Evolutionary conservation across 345 rosid genomes (phyloP), one percentile per base, ranked within the genome.

Genomic region (Populus tremula): DNA sequence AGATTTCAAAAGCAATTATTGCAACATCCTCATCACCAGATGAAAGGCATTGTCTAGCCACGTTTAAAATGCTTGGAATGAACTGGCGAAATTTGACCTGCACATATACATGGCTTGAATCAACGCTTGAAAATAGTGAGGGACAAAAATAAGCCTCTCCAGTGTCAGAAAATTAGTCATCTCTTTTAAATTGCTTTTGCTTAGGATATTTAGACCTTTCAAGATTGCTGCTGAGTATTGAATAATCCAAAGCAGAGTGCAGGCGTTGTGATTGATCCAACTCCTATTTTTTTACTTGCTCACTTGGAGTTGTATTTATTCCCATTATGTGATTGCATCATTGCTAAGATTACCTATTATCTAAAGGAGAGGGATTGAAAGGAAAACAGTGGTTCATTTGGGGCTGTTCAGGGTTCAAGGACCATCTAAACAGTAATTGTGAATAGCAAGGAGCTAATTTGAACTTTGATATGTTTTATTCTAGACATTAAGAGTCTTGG

Each of bases 11-110:
- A 69, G 99, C 98, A 87, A 96, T 89, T 56, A 94, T 82, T 63
- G 99, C 98, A 82, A 96, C 94, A 86, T 94, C 98, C 91, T 96
- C 98, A 36, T 92, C 98, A 31, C 97, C 99, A 64, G 91, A 88
- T 73, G 92, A 92, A 82, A 96, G 89, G 84, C 95, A 93, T 75
- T 92, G 95, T 74, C 96, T 92, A 78, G 99, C 88, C 20, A 96
- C 97, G 84, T 89, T 89, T 82, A 96, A 91, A 85, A 96, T 96
- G 89, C 98, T 90, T 54, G 99, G 99, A 78, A 96, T 91, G 80
- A 96, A 96, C 63, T 91, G 98, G 72, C 98, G 93, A 87, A 96
- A 96, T 85, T 87, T 96, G 70, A 96, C 91, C 98, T 96, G 95
- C 56, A 68, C 23, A 23, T 3, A 23, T 27, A 59, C n/a, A 23